Evolutionary conservation across 257 asterid genomes (phyloP), one percentile per base, ranked within the genome.

Genomic region (Cynanchum wilfordii): DNA sequence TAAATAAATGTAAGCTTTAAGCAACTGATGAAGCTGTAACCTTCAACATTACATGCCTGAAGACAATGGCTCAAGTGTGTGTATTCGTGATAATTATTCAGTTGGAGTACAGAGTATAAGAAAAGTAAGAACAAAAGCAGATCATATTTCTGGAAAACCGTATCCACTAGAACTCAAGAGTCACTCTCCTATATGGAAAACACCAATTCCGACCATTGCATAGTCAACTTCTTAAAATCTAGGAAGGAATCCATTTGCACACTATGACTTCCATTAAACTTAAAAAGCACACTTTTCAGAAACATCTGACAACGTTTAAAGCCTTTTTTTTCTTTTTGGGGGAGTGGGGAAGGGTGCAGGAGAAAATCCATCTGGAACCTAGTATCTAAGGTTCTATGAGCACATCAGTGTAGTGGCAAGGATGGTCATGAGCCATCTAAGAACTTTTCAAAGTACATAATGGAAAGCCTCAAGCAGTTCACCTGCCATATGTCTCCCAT

Each of bases 401-500:
- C 20, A 11, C 51, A 22, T 8, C 59, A 25, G 11, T 69, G 10
- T 50, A 27, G 58, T 25, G 42, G 19, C 44, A 17, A 8, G 7
- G 49, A 50, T 47, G 16, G 51, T n/a, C 30, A 16, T 27, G 19
- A 24, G 19, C 64, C 33, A 58, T 58, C 36, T 19, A 0, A 2
- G 8, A 45, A 51, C 58, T 68, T 5, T 8, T 68, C 56, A 25
- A 68, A 68, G 58, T 24, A 45, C 10, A 68, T 25, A 47, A 51
- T 25, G 17, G 7, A 47, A 22, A 7, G 15, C 50, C 62, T 60
- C 52, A 68, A 70, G 66, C 56, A 70, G 66, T 71, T 86, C 82
- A 93, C 98, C 98, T 89, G 82, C 97, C 99, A 80, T 91, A 92
- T 83, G 85, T 81, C 89, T 94, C 99, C 99, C 99, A 94, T 45